Percentiles rank a stretch among this genome's conserved stretches.
These are phyloP conservation scores for Serendipita indica DNA, from an alignment of 768 basidiomycete genomes.

Conservation along the genomic window DNA sequence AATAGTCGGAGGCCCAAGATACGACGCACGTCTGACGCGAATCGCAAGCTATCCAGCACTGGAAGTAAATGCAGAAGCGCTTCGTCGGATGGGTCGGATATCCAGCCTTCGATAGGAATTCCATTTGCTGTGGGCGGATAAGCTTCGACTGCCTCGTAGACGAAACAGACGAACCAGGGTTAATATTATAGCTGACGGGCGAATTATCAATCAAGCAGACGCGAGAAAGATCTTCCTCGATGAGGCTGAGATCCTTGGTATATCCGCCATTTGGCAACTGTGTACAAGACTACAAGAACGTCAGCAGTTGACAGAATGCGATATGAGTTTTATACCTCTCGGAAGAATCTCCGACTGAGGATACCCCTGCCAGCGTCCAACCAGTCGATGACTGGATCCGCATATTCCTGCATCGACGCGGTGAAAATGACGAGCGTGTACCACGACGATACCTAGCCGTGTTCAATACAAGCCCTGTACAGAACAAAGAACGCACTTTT, in stretches of 20 bases:
- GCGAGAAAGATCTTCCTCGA: slow-evolving; percentile 81
- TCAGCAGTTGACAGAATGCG: not conserved
- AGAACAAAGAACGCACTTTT: slow-evolving; percentile 38
- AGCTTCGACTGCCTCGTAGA: slow-evolving; percentile 9
- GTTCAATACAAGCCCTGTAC: not conserved
- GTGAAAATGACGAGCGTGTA: slow-evolving; percentile 98
- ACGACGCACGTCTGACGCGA: slow-evolving; percentile 87
- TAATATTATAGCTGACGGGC: slow-evolving; percentile 78
- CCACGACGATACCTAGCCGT: slow-evolving; percentile 82
- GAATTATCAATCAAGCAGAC: slow-evolving; percentile 96
- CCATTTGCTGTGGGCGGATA: slow-evolving; percentile 59
- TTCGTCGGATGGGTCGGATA: slow-evolving; percentile 91
- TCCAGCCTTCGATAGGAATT: slow-evolving; percentile 99
- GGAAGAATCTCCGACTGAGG: slow-evolving; percentile 74
- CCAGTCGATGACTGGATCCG: slow-evolving; percentile 99
- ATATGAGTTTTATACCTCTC: slow-evolving; percentile 52
- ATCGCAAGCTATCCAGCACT: slow-evolving; percentile 87
- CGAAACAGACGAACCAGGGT: slow-evolving; percentile 56
- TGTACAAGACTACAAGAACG: slow-evolving; percentile 62
- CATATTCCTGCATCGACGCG: slow-evolving; percentile 98
- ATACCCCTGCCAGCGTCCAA: slow-evolving; percentile 89
- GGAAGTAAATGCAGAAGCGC: slow-evolving; percentile 91
- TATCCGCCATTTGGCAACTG: slow-evolving; percentile 85
- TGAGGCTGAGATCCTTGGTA: slow-evolving; percentile 77
- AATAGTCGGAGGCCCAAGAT: slow-evolving; percentile 55